Base-by-base conservation (phyloP, 164 flowering plant genomes). In the Dillenia suffruticosa region DNA sequence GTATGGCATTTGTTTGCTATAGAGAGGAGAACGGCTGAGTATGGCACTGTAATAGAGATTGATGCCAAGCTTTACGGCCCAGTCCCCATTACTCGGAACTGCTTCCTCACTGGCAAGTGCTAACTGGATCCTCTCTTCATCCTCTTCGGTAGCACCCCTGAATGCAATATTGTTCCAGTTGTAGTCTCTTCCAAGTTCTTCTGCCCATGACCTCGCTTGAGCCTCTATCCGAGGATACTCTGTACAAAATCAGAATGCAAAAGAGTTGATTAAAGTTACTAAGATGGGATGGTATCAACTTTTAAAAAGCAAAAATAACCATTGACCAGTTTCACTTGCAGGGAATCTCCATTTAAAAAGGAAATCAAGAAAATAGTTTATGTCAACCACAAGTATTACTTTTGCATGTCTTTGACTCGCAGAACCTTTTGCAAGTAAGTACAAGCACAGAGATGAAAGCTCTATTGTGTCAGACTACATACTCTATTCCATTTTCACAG, bases 1-100 rank as follows among this genome's bases (percentile, higher is more conserved):
- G 71, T 88, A 91, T 1, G 96, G 96, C 97, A 95, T 91, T 75
- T 92, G 99, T 79, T 89, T 92, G 61, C 84, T 82, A 67, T 89
- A 95, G 50, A 95, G 88, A 66, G 90, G 85, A 49, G 99, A 89
- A 46, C 86, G 88, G 67, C 97, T 82, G n/a, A 92, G 94, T 51
- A 63, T 80, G 65, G 88, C 91, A 74, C 92, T 88, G 68, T 84
- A 92, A 60, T 71, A 88, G 59, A 95, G 97, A 76, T 95, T 90
- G 70, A 95, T 77, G 11, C 97, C 96, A 54, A 95, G 59, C 72
- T 88, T 95, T 46, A 90, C 97, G 54, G 99, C 86, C 99, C 99
- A 95, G 66, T 95, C 99, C 22, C 92, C 85, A 70, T 82, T 88
- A 19, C 85, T 80, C 26, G 88, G 86, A 55, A 74, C 70, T 8